Percentiles rank a stretch among this genome's conserved stretches.
These are phyloP conservation scores for Cladorrhinum sp. DNA, from an alignment of 2,329 filamentous ascomycete genomes.

Conservation along the genomic window DNA sequence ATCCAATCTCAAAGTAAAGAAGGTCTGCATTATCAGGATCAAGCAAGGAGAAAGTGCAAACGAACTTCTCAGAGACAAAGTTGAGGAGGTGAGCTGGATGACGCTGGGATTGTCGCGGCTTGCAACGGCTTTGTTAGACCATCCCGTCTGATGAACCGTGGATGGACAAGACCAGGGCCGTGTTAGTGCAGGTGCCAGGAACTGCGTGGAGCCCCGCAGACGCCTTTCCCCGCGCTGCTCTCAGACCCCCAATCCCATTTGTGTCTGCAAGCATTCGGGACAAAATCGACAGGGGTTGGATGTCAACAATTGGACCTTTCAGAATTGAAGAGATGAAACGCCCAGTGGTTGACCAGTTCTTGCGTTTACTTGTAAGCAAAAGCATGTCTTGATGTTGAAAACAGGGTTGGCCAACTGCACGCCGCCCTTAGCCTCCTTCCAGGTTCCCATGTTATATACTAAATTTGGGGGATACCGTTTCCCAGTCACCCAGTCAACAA, in stretches of 20 bases:
- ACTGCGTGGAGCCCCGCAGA: neutral
- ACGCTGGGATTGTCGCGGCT: constrained; percentile 23
- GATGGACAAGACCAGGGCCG: neutral
- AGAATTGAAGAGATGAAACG: neutral
- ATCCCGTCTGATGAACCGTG: neutral
- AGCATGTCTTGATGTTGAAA: neutral
- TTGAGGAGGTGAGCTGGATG: constrained; percentile 11
- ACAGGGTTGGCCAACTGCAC: neutral
- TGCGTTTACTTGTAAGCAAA: neutral
- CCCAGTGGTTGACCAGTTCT: neutral
- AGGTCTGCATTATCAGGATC: constrained; percentile 5
- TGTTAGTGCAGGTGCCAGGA: neutral
- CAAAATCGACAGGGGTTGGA: neutral
- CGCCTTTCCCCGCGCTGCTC: neutral
- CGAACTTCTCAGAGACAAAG: neutral
- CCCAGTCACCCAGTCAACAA: constrained; percentile 29
- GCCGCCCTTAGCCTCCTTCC: neutral
- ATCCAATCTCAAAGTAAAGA: neutral
- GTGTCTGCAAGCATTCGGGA: neutral
- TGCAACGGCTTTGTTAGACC: constrained; percentile 26
- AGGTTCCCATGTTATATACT: neutral
- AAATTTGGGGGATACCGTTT: constrained; percentile 4
- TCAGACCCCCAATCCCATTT: neutral
- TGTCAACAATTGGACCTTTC: neutral
- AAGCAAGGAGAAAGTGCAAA: neutral